Base-by-base conservation (phyloP, 352 stramenopile species). In the Plasmopara muralis region DNA sequence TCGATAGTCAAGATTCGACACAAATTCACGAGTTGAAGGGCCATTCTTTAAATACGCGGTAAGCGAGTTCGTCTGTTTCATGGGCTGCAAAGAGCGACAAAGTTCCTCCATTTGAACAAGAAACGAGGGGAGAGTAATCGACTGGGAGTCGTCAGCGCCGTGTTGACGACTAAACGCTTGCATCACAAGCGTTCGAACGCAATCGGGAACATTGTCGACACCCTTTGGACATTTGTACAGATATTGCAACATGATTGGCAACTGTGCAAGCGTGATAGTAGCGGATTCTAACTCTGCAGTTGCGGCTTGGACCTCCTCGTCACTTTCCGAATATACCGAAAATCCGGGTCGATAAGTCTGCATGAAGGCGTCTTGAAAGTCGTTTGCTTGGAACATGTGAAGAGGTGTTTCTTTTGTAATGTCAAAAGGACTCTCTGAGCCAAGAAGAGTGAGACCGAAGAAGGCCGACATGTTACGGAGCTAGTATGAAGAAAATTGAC, bases 281-380 rank as follows among this genome's bases (percentile, higher is more conserved):
- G 71, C 74, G 2, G 42, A 53, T 5, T 53, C 16, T 2, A 83
- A 55, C 30, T 51, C 40, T 14, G 41, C 56, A 8, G 65, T 63
- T 0, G 73, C 71, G 4, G 52, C 58, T 31, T 60, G 51, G 31
- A 54, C 66, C 25, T 85, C 68, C n/a, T 85, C 70, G 8, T 85
- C 71, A 48, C 66, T 68, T 25, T 25, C 20, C 20, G 20, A 25
- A 25, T 25, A 25, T 25, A 25, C 20, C 20, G 20, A 25, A 25
- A 25, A 25, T 25, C 20, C 20, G 20, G 20, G 20, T 25, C 20
- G 20, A 25, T 25, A 25, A 25, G 70, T 67, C 47, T 80, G 60
- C 68, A 86, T 75, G 62, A 85, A 88, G 42, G 77, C 74, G 33
- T 66, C 35, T 47, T 85, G 68, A 58, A 83, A 83, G 43, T 88